Percentiles rank a stretch among this genome's conserved stretches.
Evolutionary conservation across 2,329 filamentous ascomycete genomes (phyloP).

Genomic region (Aspergillus sp.): DNA sequence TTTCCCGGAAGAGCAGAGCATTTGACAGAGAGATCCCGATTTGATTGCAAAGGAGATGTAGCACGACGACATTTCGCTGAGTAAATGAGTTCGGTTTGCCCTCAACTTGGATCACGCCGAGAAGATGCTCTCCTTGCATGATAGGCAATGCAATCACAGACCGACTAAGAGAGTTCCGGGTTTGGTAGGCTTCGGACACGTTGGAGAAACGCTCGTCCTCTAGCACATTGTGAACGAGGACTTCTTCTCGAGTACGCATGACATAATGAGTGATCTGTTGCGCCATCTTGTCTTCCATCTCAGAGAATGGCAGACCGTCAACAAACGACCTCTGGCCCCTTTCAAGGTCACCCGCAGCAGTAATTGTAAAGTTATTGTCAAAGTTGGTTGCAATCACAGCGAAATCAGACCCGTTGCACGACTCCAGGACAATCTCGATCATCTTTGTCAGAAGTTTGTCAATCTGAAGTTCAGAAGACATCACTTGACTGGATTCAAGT

Average conservation of each 20-base stretch:
- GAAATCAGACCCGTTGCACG: slow-evolving; percentile 60
- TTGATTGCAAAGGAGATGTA: slow-evolving; percentile 62
- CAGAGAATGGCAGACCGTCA: slow-evolving; percentile 56
- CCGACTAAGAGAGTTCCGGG: slow-evolving; percentile 56
- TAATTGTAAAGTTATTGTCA: slow-evolving; percentile 59
- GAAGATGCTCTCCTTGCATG: slow-evolving; percentile 58
- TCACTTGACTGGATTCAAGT: slow-evolving; percentile 63
- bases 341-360: slow-evolving; percentile 60
- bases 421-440: slow-evolving; percentile 64
- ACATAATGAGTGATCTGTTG: slow-evolving; percentile 63
- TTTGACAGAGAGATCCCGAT: slow-evolving; percentile 65
- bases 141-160: slow-evolving; percentile 65
- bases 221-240: slow-evolving; percentile 63
- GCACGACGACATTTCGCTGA: slow-evolving; percentile 54
- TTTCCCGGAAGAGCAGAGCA: slow-evolving; percentile 60
- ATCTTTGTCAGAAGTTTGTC: slow-evolving; percentile 64
- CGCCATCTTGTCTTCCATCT: slow-evolving; percentile 59
- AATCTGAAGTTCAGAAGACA: slow-evolving; percentile 65
- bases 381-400: slow-evolving; percentile 63
- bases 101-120: slow-evolving; percentile 64
- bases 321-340: slow-evolving; percentile 54
- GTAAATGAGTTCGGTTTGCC: slow-evolving; percentile 65
- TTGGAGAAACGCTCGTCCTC: slow-evolving; percentile 67
- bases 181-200: slow-evolving; percentile 57
- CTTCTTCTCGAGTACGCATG: slow-evolving; percentile 62